Evolutionary conservation across 306 rosid genomes (phyloP).

Genomic region (Pyrus communis): DNA sequence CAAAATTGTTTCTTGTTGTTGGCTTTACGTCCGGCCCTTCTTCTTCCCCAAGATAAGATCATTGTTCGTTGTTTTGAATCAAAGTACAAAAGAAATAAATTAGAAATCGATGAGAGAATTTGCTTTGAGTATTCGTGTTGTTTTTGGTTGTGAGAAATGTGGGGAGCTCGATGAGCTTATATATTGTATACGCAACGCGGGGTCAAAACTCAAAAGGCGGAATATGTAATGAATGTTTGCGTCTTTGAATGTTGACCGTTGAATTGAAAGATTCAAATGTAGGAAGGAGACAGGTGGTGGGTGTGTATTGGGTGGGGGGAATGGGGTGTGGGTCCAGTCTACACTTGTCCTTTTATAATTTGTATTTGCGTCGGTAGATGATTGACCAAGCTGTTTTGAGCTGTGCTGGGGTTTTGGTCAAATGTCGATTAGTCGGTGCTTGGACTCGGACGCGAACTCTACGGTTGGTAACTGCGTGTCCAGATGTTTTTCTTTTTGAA

Average conservation of each 20-base stretch:
- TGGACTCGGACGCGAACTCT: background rate
- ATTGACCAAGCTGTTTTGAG: background rate
- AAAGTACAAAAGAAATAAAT: background rate
- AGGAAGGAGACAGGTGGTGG: background rate
- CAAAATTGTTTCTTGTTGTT: slow-evolving; percentile 21
- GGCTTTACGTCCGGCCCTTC: slow-evolving; percentile 33
- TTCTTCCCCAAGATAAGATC: slow-evolving; percentile 61
- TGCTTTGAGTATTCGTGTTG: background rate
- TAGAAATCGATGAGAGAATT: background rate
- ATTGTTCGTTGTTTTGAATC: slow-evolving; percentile 18
- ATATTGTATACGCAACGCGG: background rate
- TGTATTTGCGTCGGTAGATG: background rate
- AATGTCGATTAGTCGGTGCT: background rate
- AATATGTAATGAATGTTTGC: background rate
- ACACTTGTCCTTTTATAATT: too few relatives aligned
- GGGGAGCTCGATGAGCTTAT: background rate
- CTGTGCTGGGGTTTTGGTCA: background rate
- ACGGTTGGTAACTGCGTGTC: background rate
- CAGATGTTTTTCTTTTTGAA: background rate
- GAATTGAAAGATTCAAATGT: slow-evolving; percentile 20
- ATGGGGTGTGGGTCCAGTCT: background rate
- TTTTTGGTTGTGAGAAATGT: background rate
- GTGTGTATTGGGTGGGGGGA: background rate
- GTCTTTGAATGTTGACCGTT: slow-evolving; percentile 62
- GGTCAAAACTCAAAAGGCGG: slow-evolving; percentile 29